Evolutionary conservation across 1,284 basidiomycete genomes (phyloP).

Genomic region (Porodaedalea pini): DNA sequence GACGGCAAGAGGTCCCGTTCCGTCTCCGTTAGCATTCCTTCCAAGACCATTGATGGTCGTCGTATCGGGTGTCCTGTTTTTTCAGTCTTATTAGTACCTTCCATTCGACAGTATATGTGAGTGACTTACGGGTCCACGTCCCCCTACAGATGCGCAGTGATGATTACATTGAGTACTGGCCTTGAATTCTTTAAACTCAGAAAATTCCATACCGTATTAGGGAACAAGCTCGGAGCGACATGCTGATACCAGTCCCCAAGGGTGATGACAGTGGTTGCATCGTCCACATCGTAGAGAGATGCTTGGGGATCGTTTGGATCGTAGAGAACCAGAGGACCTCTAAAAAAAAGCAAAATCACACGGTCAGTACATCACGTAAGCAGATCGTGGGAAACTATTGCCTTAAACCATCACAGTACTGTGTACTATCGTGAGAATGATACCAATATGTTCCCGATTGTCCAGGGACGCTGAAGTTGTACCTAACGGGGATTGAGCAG

Average conservation of each 20-base stretch:
- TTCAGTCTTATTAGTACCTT: neutral
- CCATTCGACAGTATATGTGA: neutral
- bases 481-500: constrained; percentile 17
- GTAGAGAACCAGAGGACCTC: constrained; percentile 46
- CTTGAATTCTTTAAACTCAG: neutral
- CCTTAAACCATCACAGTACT: constrained; percentile 32
- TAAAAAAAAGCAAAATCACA: constrained; percentile 23
- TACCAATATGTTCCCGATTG: constrained; percentile 42
- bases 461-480: constrained; percentile 32
- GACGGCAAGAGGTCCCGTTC: constrained; percentile 27
- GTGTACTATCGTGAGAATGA: constrained; percentile 38
- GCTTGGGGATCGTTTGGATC: constrained; percentile 44
- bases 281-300: constrained; percentile 42
- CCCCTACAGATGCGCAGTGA: neutral
- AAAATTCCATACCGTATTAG: constrained; percentile 4
- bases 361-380: neutral
- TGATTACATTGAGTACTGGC: neutral
- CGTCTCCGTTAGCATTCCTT: constrained; percentile 27
- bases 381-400: too few relatives aligned
- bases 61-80: constrained; percentile 33
- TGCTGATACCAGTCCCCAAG: constrained; percentile 41
- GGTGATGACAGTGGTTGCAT: constrained; percentile 38
- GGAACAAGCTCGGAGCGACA: constrained; percentile 21
- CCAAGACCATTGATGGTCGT: constrained; percentile 54
- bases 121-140: constrained; percentile 22